These are phyloP conservation scores for Gossypioides kirkii DNA, from an alignment of 345 rosid species.

Conservation along the genomic window DNA sequence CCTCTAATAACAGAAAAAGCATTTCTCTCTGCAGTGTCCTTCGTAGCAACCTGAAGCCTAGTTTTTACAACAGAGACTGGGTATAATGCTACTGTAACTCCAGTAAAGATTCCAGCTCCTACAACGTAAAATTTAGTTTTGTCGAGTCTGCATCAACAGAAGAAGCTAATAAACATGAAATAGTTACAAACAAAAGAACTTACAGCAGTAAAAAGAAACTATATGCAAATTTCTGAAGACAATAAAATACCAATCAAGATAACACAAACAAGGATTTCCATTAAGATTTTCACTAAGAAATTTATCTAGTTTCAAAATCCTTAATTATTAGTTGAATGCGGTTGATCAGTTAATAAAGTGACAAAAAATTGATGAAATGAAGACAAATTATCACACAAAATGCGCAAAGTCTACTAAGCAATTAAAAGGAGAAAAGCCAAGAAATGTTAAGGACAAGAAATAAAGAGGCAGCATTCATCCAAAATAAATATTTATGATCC, in stretches of 20 bases:
- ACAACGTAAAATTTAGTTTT: conserved; percentile 80
- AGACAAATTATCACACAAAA: neutral
- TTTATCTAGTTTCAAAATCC: neutral
- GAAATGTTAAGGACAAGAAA: neutral
- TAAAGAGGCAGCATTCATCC: neutral
- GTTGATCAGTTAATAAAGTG: neutral
- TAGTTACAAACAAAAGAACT: neutral
- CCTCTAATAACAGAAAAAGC: conserved; percentile 78
- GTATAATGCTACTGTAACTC: conserved; percentile 81
- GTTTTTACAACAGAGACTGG: conserved; percentile 92
- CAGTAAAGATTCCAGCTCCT: conserved; percentile 97
- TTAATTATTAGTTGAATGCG: neutral
- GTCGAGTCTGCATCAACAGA: conserved; percentile 66
- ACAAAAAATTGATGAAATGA: neutral
- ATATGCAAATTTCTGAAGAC: neutral
- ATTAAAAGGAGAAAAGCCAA: neutral
- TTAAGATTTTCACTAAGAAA: neutral
- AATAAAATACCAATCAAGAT: conserved; percentile 8
- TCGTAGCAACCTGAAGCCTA: conserved; percentile 91
- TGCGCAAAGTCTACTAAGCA: neutral
- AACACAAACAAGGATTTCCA: neutral
- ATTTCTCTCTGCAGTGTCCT: conserved; percentile 64
- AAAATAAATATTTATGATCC: too few relatives aligned
- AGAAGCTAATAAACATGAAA: conserved; percentile 16
- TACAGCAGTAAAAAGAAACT: neutral